Percentiles rank a stretch among this genome's conserved stretches.
Conservation (phyloP, 2,329 filamentous ascomycete genomes). For the Acrocalymma vagum region DNA sequence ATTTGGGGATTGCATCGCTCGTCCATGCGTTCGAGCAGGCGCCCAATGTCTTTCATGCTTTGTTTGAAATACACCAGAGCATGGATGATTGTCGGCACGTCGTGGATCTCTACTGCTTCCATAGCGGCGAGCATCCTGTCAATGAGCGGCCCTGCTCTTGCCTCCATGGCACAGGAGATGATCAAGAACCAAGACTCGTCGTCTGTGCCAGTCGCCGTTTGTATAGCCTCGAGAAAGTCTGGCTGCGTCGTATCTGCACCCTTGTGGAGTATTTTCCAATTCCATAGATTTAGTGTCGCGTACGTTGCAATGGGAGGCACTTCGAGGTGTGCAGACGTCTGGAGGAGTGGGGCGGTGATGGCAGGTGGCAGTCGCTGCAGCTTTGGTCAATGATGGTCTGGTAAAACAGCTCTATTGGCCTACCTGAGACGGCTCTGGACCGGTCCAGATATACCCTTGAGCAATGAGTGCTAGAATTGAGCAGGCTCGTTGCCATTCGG, state of each 20-base stretch:
- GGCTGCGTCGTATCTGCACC: constrained; percentile 32
- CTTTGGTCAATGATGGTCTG: constrained; percentile 12
- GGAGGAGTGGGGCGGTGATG: constrained; percentile 39
- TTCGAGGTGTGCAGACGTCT: constrained; percentile 38
- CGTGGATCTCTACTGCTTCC: constrained; percentile 51
- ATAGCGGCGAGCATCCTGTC: constrained; percentile 58
- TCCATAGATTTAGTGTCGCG: constrained; percentile 45
- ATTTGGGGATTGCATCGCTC: constrained; percentile 57
- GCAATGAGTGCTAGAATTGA: constrained; percentile 74
- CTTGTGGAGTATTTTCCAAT: constrained; percentile 33
- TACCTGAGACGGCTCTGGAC: constrained; percentile 73
- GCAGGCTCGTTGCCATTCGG: constrained; percentile 86
- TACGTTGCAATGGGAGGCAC: constrained; percentile 45
- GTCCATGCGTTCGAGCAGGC: constrained; percentile 60
- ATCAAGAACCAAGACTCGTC: constrained; percentile 57
- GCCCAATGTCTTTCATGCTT: constrained; percentile 50
- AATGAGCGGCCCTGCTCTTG: constrained; percentile 57
- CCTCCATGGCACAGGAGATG: constrained; percentile 62
- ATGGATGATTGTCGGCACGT: constrained; percentile 47
- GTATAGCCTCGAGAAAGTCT: constrained; percentile 37
- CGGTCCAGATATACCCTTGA: constrained; percentile 84
- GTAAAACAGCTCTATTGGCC: constrained; percentile 13
- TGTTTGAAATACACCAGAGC: constrained; percentile 52
- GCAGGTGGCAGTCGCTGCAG: constrained; percentile 37
- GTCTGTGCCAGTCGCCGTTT: constrained; percentile 42